phyloP scores from a whole-genome alignment of 768 basidiomycete species.

The Russula sp. region DNA sequence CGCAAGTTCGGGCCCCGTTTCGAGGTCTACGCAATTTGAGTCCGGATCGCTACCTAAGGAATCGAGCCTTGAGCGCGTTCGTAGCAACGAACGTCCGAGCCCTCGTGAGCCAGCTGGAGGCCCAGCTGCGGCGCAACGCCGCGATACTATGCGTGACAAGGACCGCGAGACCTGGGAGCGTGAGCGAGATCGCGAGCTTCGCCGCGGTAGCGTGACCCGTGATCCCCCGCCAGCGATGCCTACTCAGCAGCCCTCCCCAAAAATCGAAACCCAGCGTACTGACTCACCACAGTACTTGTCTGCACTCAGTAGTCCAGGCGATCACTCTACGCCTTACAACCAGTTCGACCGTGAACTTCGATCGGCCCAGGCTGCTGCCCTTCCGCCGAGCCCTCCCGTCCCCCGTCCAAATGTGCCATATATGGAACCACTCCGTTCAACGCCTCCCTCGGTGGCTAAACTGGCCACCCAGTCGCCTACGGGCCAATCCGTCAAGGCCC shows the following conservation, averaged over 20 bases:
- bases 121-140: conserved; percentile 6
- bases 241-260: conserved; percentile 14
- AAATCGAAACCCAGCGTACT: conserved; percentile 12
- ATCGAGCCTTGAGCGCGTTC: conserved; percentile 19
- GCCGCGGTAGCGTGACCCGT: conserved; percentile 22
- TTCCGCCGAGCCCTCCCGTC: conserved; percentile 16
- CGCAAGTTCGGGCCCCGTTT: conserved; percentile 16
- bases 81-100: conserved; percentile 15
- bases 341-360: conserved; percentile 22
- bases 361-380: conserved; percentile 13
- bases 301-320: conserved; percentile 15
- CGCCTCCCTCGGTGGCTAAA: conserved; percentile 15
- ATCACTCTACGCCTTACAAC: conserved; percentile 11
- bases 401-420: conserved; percentile 15
- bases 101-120: conserved; percentile 15
- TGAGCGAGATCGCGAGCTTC: conserved; percentile 10
- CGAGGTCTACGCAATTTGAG: conserved; percentile 18
- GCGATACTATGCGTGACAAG: conserved; percentile 18
- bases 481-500: conserved; percentile 16
- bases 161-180: conserved; percentile 18
- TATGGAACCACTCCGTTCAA: conserved; percentile 17
- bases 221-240: conserved; percentile 10
- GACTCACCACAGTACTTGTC: conserved; percentile 22
- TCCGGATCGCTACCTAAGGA: conserved; percentile 21
- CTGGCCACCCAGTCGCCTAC: conserved; percentile 20